Conservation (phyloP, 352 stramenopile species). For the Phytophthora cryptogea region DNA sequence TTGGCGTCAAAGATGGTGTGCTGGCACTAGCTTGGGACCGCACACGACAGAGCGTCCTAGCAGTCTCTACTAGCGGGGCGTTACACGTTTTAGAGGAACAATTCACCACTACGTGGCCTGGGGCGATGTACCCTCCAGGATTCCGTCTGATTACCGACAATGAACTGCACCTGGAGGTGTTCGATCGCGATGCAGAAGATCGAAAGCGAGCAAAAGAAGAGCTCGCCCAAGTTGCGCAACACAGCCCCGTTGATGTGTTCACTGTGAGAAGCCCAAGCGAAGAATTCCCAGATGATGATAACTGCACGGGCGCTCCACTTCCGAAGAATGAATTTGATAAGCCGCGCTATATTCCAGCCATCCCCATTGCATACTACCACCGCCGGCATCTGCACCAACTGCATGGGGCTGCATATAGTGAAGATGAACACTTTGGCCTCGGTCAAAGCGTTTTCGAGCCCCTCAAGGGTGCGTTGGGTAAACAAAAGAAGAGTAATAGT, state of each 20-base stretch:
- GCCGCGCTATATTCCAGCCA: slow-evolving; percentile 53
- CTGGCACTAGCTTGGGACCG: slow-evolving; percentile 66
- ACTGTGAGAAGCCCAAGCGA: slow-evolving; percentile 12
- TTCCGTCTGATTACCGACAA: slow-evolving; percentile 86
- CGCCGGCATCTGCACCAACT: slow-evolving; percentile 52
- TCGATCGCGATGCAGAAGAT: slow-evolving; percentile 39
- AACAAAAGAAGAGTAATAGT: slow-evolving; percentile 43
- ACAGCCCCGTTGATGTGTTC: slow-evolving; percentile 54
- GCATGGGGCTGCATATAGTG: slow-evolving; percentile 48
- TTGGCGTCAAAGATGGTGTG: slow-evolving; percentile 76
- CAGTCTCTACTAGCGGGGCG: slow-evolving; percentile 65
- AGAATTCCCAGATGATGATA: slow-evolving; percentile 22
- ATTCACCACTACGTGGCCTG: slow-evolving; percentile 78
- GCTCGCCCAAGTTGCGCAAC: slow-evolving; percentile 20
- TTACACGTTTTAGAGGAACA: slow-evolving; percentile 76
- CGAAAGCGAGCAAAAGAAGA: slow-evolving; percentile 37
- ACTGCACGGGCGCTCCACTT: slow-evolving; percentile 1
- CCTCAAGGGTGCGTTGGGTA: slow-evolving; percentile 48
- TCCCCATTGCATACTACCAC: slow-evolving; percentile 62
- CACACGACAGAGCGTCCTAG: slow-evolving; percentile 53
- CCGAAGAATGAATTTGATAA: slow-evolving; percentile 29
- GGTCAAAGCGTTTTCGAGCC: slow-evolving; percentile 76
- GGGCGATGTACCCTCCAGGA: slow-evolving; percentile 83
- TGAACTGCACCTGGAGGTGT: slow-evolving; percentile 58
- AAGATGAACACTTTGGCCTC: slow-evolving; percentile 74